These are phyloP conservation scores for Saccharomycopsis lassenensis DNA, from an alignment of 805 yeast genomes.

Conservation along the genomic window DNA sequence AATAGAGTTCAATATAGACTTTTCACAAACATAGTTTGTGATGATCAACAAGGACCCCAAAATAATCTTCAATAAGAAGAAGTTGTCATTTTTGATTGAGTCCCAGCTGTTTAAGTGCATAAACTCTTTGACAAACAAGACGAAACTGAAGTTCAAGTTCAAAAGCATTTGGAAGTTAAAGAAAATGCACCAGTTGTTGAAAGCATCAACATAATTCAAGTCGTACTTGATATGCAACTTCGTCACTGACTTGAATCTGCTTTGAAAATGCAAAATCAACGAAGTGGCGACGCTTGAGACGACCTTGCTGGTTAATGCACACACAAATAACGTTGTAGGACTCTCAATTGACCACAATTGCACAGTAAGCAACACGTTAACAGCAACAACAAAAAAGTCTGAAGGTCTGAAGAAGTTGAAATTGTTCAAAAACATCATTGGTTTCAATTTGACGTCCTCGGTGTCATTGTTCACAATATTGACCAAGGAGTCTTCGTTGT, in stretches of 20 bases:
- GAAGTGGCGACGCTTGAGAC: constrained; percentile 42
- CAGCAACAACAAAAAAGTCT: constrained; percentile 41
- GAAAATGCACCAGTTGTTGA: constrained; percentile 61
- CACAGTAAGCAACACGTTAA: constrained; percentile 21
- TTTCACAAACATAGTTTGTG: constrained; percentile 59
- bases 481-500: constrained; percentile 25
- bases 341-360: constrained; percentile 24
- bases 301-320: constrained; percentile 34
- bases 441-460: constrained; percentile 35
- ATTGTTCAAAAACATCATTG: constrained; percentile 52
- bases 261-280: constrained; percentile 44
- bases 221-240: constrained; percentile 54
- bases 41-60: constrained; percentile 44
- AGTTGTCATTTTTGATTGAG: constrained; percentile 22
- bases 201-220: constrained; percentile 51
- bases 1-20: constrained; percentile 56
- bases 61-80: constrained; percentile 43
- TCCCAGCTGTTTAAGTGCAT: neutral
- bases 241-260: constrained; percentile 51
- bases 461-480: constrained; percentile 26
- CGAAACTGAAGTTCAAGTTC: constrained; percentile 44
- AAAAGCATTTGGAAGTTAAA: constrained; percentile 42
- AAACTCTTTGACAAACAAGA: constrained; percentile 27
- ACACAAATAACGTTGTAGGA: constrained; percentile 46
- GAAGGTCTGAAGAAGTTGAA: constrained; percentile 54